A percentile compares a stretch with the other conserved stretches of the same genome.
Conservation (phyloP, 2,329 filamentous ascomycete species). For the Ceratocystis colombiana region DNA sequence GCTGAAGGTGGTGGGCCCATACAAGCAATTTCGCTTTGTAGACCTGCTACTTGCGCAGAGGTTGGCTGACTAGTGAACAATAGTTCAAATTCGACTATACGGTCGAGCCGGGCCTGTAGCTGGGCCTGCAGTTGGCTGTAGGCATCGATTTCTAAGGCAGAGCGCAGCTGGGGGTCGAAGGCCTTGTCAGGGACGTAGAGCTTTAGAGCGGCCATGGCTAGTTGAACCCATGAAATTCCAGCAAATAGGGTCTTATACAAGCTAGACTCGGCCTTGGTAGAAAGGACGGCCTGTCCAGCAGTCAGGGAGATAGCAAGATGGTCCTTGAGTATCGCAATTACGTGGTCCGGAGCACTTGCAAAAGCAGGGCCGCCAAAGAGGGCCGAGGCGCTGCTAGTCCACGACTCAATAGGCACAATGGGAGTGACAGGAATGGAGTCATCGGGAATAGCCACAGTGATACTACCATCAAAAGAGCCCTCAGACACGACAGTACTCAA, state of each 20-base stretch:
- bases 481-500: neutral
- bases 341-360: slow-evolving; percentile 19
- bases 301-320: slow-evolving; percentile 41
- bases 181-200: slow-evolving; percentile 78
- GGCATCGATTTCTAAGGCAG: slow-evolving; percentile 54
- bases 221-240: slow-evolving; percentile 59
- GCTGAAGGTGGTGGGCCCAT: slow-evolving; percentile 58
- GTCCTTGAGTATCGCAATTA: slow-evolving; percentile 31
- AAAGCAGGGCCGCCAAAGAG: slow-evolving; percentile 8
- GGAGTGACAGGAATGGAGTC: neutral
- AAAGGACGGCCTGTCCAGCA: slow-evolving; percentile 34
- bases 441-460: neutral
- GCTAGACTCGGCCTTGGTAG: slow-evolving; percentile 29
- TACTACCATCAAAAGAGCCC: neutral
- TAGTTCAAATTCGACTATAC: slow-evolving; percentile 55
- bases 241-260: slow-evolving; percentile 32
- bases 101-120: slow-evolving; percentile 48
- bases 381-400: neutral
- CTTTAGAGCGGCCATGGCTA: slow-evolving; percentile 62
- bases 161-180: slow-evolving; percentile 67
- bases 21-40: slow-evolving; percentile 51
- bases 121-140: slow-evolving; percentile 45
- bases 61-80: slow-evolving; percentile 57
- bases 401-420: neutral
- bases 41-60: slow-evolving; percentile 54